Base-by-base conservation (phyloP, 2,329 filamentous ascomycete genomes). In the Fusarium nisikadoi region DNA sequence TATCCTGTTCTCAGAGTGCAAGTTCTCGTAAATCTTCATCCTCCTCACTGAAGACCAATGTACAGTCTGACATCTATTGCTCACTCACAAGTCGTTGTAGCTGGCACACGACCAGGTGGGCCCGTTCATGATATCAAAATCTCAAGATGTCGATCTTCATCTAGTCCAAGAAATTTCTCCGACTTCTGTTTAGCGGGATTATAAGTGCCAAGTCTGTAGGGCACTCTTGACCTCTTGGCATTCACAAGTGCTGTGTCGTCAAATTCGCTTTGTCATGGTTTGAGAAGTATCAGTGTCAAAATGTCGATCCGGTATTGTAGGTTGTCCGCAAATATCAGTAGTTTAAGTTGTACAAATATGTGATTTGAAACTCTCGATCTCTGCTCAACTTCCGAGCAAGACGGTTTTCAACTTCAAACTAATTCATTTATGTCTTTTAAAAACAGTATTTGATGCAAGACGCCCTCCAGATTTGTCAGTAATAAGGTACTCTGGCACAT, bases 111-210 rank as follows among this genome's bases (percentile, higher is more conserved):
- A 62, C n/a, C 17, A 46, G 19, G 33, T 62, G 52, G 53, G 27
- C 29, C 29, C n/a, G 7, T 58, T 46, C n/a, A 33, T 38, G 39
- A 38, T 25, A 31, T 16, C 9, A 8, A 67, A 52, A 41, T 47
- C 23, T 50, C 38, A 45, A 47, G 23, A 46, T 64, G 65, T 45
- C 57, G 64, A 68, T 68, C 64, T 46, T 42, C 68, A 68, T 68
- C 39, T 68, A 20, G 25, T 16, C 33, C 33, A n/a, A 25, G 29
- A 20, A 25, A 19, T 62, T 25, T 38, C 35, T 41, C n/a, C 7
- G 12, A n/a, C 29, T 38, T 53, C 11, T 29, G 31, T 35, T 20
- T 23, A 50, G 38, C 31, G 47, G 39, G 27, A 35, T 54, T 33
- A 36, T 46, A 23, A 68, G 36, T 49, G 64, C 56, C 56, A 68